Conservation (phyloP, 352 stramenopile species). For the Phytophthora multivora region DNA sequence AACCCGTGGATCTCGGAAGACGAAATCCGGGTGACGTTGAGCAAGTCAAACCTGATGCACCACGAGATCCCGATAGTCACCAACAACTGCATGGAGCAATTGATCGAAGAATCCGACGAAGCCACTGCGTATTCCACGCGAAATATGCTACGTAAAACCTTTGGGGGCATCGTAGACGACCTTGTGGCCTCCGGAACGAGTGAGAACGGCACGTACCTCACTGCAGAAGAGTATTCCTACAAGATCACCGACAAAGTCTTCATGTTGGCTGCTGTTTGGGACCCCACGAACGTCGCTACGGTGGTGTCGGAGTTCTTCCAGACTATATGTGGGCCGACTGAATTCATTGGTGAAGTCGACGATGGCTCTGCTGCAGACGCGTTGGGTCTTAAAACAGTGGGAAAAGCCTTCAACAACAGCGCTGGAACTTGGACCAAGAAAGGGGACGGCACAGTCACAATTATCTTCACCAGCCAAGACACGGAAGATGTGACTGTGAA, state of each 20-base stretch:
- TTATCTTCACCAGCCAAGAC: slow-evolving; percentile 46
- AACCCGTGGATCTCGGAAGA: slow-evolving; percentile 32
- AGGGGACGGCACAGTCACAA: slow-evolving; percentile 27
- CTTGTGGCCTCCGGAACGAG: slow-evolving; percentile 40
- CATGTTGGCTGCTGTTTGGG: slow-evolving; percentile 45
- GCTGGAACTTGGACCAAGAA: slow-evolving; percentile 37
- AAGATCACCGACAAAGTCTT: slow-evolving; percentile 40
- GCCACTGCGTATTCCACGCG: slow-evolving; percentile 31
- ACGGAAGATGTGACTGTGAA: slow-evolving; percentile 44
- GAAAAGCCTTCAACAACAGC: slow-evolving; percentile 43
- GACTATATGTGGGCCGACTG: slow-evolving; percentile 52
- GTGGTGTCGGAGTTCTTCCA: slow-evolving; percentile 56
- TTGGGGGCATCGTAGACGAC: slow-evolving; percentile 51
- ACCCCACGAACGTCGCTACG: slow-evolving; percentile 43
- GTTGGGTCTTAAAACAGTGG: slow-evolving; percentile 35
- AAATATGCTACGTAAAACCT: slow-evolving; percentile 45
- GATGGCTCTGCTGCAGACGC: slow-evolving; percentile 36
- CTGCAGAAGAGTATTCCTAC: slow-evolving; percentile 38
- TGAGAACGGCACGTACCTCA: slow-evolving; percentile 34
- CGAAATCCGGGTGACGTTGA: slow-evolving; percentile 39
- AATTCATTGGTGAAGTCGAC: slow-evolving; percentile 51
- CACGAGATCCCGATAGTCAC: slow-evolving; percentile 46
- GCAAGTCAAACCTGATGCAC: slow-evolving; percentile 50
- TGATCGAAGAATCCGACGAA: slow-evolving; percentile 19
- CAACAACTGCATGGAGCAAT: slow-evolving; percentile 37